Evolutionary conservation across 1,139 yeast genomes (phyloP).

Genomic region (Wickerhamiella infanticola): DNA sequence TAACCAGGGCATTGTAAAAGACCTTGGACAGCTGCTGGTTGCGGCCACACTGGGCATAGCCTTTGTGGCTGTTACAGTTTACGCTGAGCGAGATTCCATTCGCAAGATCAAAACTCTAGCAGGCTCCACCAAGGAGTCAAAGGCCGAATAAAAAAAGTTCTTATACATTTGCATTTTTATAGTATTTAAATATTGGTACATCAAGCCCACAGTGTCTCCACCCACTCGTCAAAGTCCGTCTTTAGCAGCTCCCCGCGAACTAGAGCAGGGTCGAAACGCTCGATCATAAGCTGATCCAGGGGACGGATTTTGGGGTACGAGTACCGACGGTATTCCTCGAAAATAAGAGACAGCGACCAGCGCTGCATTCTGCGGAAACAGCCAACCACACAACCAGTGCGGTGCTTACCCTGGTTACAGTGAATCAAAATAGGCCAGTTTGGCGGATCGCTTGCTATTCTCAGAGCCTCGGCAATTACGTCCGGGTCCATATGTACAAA

Average conservation of each 20-base stretch:
- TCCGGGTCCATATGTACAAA: slow-evolving; percentile 70
- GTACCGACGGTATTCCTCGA: slow-evolving; percentile 86
- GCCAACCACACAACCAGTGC: slow-evolving; percentile 93
- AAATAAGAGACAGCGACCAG: slow-evolving; percentile 87
- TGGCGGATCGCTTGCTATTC: slow-evolving; percentile 62
- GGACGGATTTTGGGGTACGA: slow-evolving; percentile 94
- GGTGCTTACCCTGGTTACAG: slow-evolving; percentile 90
- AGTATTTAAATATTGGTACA: no score
- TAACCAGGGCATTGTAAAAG: slow-evolving; percentile 2
- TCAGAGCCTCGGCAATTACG: slow-evolving; percentile 63
- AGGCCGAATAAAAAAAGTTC: not conserved
- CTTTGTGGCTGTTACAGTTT: slow-evolving; percentile 1
- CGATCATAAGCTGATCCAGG: slow-evolving; percentile 88
- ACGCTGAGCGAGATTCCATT: slow-evolving; percentile 1
- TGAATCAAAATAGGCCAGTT: slow-evolving; percentile 88
- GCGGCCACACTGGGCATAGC: slow-evolving; percentile 2
- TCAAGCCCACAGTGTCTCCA: not conserved
- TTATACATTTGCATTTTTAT: not conserved
- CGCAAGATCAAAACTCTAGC: no score
- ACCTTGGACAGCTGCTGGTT: not conserved
- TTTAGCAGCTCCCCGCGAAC: slow-evolving; percentile 1
- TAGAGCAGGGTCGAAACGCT: slow-evolving; percentile 41
- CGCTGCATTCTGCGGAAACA: slow-evolving; percentile 74
- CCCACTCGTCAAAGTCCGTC: not conserved
- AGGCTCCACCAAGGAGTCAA: no score